A percentile compares a stretch with the other conserved stretches of the same genome.
Conservation (phyloP, 192 early-diverging fungal species). For the Ambispora gerdemannii region DNA sequence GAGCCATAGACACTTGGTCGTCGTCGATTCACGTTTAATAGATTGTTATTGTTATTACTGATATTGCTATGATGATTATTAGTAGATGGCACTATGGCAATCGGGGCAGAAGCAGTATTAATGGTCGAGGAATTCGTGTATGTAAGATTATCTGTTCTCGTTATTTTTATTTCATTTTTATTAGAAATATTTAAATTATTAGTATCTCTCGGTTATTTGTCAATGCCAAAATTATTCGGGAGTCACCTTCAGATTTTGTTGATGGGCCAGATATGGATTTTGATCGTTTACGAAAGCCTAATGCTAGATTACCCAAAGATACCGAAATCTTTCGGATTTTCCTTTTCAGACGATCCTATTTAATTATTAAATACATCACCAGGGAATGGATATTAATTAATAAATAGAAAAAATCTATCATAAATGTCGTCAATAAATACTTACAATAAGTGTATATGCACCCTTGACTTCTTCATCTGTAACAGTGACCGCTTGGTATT, state of each 20-base stretch:
- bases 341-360: conserved; percentile 33
- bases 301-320: conserved; percentile 41
- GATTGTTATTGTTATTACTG: too few species aligned
- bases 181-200: too few species aligned
- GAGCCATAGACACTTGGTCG: not conserved
- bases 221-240: not conserved
- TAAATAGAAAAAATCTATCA: not conserved
- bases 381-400: not conserved
- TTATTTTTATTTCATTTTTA: too few species aligned
- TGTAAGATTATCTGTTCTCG: not conserved
- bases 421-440: too few species aligned
- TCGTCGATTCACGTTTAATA: not conserved
- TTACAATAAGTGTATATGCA: conserved; percentile 64
- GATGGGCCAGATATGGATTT: conserved; percentile 23
- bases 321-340: conserved; percentile 45
- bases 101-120: not conserved
- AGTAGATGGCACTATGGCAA: not conserved
- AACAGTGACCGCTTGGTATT: conserved; percentile 67
- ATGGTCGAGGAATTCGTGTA: not conserved
- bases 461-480: conserved; percentile 76
- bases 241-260: not conserved
- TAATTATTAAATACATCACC: not conserved
- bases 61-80: too few species aligned
- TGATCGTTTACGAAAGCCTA: conserved; percentile 15
- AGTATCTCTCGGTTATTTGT: too few species aligned